Evolutionary conservation across 2,329 filamentous ascomycete species (phyloP), one percentile per base, ranked within the genome.

Genomic region (Penicillium psychrosexuale): DNA sequence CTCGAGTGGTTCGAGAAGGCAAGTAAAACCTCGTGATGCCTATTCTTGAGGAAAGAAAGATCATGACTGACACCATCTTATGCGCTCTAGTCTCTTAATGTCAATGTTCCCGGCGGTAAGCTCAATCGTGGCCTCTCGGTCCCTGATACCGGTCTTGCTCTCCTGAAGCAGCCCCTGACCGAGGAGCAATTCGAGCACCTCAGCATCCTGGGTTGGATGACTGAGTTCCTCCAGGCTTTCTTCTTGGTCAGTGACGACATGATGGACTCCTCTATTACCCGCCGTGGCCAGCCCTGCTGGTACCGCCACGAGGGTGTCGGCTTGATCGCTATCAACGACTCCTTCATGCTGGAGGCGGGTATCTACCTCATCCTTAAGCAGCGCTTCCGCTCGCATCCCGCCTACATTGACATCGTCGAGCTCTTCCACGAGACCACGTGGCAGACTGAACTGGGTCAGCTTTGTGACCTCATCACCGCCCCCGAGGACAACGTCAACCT

Each of bases 111-210:
- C 51, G 94, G 94, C 66, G 94, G 94, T 72, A 99, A 99, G 82
- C 96, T 92, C 81, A 99, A 99, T 80, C 91, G 94, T 70, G 94
- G 94, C 78, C 95, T 99, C 85, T 97, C 92, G 45, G 93, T 97
- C 57, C 88, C 94, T 64, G 94, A 99, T 78, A 94, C 91, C 44
- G 86, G 87, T 62, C 88, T 90, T 62, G 80, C 94, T 67, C 85
- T 97, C 60, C 84, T 92, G 69, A 81, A 84, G 68, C 78, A 82
- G 65, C 79, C 88, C 52, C 85, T 97, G 61, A 84, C 80, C 62
- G 82, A 90, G 59, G 84, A 93, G 55, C 88, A 97, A 77, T 96
- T 92, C 82, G 94, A 95, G 80, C 81, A 90, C 66, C 82, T 93
- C 45, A 90, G 91, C 42, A 88, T 90, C 17, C 84, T 99, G 17